A percentile compares a stretch with the other conserved stretches of the same genome.
phyloP scores from a whole-genome alignment of 371 early-diverging fungal species.

The Nosema granulosis region DNA sequence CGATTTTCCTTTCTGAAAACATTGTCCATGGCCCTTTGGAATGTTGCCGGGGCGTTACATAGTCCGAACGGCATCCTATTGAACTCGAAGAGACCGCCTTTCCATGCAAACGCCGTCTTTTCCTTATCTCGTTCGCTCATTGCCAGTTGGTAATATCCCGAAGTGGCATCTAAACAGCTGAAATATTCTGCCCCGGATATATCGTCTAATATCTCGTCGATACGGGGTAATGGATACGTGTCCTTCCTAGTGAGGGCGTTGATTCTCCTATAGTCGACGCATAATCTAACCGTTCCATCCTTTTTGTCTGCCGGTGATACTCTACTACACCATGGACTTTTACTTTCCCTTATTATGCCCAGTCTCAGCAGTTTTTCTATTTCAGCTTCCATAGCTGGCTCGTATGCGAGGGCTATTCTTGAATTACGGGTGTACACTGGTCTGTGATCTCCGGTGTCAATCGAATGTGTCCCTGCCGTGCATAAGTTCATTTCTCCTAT shows the following conservation, averaged over 20 bases:
- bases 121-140: conserved; percentile 39
- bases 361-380: conserved; percentile 14
- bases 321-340: conserved; percentile 13
- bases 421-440: background rate
- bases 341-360: conserved; percentile 35
- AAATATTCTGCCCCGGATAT: conserved; percentile 58
- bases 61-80: conserved; percentile 38
- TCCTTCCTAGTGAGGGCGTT: conserved; percentile 29
- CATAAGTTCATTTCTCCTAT: no score
- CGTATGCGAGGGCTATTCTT: background rate
- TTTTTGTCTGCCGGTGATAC: conserved; percentile 4
- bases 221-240: conserved; percentile 24
- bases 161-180: conserved; percentile 63
- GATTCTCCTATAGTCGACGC: conserved; percentile 33
- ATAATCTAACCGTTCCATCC: conserved; percentile 1
- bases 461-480: background rate
- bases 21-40: conserved; percentile 53
- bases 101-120: conserved; percentile 66
- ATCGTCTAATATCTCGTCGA: conserved; percentile 28
- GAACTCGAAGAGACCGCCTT: conserved; percentile 63
- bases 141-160: conserved; percentile 67
- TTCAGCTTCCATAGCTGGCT: background rate
- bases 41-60: conserved; percentile 38
- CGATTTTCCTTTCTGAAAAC: conserved; percentile 8
- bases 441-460: background rate